Base-by-base conservation (phyloP, 306 rosid genomes). In the Begonia loranthoides region DNA sequence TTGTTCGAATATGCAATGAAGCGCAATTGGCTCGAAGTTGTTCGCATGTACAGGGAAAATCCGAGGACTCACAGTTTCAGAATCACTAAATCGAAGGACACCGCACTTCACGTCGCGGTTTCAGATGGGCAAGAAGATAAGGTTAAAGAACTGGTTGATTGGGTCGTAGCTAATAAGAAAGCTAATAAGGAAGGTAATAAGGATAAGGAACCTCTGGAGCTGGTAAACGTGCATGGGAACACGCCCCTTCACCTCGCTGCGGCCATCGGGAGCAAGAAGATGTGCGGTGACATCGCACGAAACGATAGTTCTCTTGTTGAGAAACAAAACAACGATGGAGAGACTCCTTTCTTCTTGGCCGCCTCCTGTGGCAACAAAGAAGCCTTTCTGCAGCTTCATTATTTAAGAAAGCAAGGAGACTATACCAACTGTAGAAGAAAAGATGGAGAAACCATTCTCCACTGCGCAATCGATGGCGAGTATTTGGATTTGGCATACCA, bases 201-300 rank as follows among this genome's bases (percentile, higher is more conserved):
- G n/a, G n/a, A 4, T 1, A 9, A 0, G 2, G 1, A 21, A 2
- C 71, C 57, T 9, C 62, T 69, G 0, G 0, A 0, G n/a, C 0
- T 24, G 3, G 9, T 6, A 44, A 69, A 83, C 1, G 51, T 50
- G 0, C 15, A n/a, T 9, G 73, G 79, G 3, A 43, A 38, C 15
- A 83, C 84, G 1, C 78, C 93, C 58, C 63, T 83, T 24, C 93
- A 83, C 41, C 2, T 54, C 0, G 87, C 82, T 0, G 87, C 84
- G 1, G 17, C 58, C 11, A 56, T 63, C 9, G 79, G 83, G 7
- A 71, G 19, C 10, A 39, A 4, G 10, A 36, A 10, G 1, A 66
- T 71, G 49, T 79, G 87, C 49, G 0, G 15, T 0, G 39, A 34
- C 34, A 50, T 73, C 1, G 53, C n/a, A n/a, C 1, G 63, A n/a